Evolutionary conservation across 1,284 basidiomycete species (phyloP).

Genomic region (Pascua guehoae): DNA sequence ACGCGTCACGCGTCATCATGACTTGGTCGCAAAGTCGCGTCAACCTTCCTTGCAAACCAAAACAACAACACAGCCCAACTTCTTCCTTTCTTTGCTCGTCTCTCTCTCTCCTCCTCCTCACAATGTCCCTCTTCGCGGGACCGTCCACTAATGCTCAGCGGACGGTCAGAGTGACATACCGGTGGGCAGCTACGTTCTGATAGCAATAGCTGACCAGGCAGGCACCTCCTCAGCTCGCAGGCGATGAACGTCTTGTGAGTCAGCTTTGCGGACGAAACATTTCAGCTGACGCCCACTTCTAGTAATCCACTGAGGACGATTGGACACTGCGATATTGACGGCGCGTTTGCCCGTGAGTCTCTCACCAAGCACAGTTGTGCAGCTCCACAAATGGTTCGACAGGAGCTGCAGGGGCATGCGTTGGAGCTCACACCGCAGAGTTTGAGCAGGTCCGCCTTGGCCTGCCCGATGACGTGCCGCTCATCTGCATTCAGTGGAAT

Average conservation of each 20-base stretch:
- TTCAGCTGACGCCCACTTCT: background rate
- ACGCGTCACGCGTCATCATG: no score
- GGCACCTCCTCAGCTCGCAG: conserved; percentile 41
- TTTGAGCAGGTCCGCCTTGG: conserved; percentile 83
- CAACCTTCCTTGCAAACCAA: no score
- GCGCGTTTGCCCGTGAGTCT: conserved; percentile 67
- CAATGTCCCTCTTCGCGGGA: no score
- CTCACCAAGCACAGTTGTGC: background rate
- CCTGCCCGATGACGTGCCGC: conserved; percentile 65
- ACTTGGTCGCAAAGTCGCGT: no score
- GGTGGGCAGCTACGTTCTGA: no score
- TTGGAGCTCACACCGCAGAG: conserved; percentile 44
- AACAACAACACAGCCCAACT: no score
- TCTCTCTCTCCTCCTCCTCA: no score
- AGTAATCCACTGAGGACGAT: conserved; percentile 55
- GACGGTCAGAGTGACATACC: no score
- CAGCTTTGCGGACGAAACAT: background rate
- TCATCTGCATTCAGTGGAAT: conserved; percentile 93
- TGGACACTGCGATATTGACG: conserved; percentile 90
- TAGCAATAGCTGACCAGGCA: background rate
- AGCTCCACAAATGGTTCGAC: no score
- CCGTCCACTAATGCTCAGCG: no score
- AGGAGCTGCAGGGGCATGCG: background rate
- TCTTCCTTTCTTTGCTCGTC: no score
- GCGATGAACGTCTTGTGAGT: conserved; percentile 42